Conservation (phyloP, 2,329 filamentous ascomycete genomes). For the Sphaceloma murrayae region DNA sequence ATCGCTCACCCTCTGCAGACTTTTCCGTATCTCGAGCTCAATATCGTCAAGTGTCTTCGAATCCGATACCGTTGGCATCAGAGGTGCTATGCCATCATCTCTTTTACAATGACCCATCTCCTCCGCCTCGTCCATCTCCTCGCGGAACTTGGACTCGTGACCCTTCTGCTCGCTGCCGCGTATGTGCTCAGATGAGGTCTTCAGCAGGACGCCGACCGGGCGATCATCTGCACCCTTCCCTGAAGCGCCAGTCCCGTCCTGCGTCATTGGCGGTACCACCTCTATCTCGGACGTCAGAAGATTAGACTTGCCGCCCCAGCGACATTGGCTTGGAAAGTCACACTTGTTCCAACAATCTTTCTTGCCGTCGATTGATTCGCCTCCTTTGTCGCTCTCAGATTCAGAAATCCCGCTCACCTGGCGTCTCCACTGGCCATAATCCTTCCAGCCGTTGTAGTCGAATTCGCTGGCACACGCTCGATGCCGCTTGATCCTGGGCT, state of each 20-base stretch:
- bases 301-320: conserved; percentile 28
- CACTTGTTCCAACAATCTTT: conserved; percentile 38
- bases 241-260: conserved; percentile 12
- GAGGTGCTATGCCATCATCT: background rate
- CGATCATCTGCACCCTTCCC: background rate
- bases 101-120: background rate
- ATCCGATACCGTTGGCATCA: background rate
- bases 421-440: conserved; percentile 37
- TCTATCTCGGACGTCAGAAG: conserved; percentile 21
- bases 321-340: conserved; percentile 40
- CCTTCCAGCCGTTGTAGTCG: conserved; percentile 45
- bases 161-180: conserved; percentile 18
- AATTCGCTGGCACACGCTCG: conserved; percentile 43
- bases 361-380: conserved; percentile 2
- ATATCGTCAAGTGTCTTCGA: conserved; percentile 1
- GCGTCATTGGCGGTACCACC: conserved; percentile 20
- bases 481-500: conserved; percentile 27
- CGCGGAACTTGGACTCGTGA: conserved; percentile 4
- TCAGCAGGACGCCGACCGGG: conserved; percentile 11
- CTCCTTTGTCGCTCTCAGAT: conserved; percentile 17
- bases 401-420: conserved; percentile 23
- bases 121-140: conserved; percentile 5
- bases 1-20: conserved; percentile 1
- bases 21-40: conserved; percentile 8
- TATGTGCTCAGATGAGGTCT: conserved; percentile 25